Evolutionary conservation across 2,329 filamentous ascomycete species (phyloP).

Genomic region (Microthyrium microscopicum): DNA sequence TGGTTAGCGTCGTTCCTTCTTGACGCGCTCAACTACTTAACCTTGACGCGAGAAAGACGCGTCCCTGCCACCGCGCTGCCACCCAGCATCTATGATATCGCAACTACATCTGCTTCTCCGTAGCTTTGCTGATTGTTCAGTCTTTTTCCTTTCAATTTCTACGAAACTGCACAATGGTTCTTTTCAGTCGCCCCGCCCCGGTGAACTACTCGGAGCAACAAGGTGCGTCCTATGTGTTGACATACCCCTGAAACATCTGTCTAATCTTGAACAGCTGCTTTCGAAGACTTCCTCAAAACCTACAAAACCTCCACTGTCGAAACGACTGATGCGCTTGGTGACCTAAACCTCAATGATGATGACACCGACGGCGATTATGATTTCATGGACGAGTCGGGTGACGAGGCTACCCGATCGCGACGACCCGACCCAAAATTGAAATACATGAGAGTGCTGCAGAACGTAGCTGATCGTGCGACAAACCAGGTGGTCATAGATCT

Average conservation of each 20-base stretch:
- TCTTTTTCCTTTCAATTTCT: no score
- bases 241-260: constrained; percentile 13
- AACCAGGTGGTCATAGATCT: constrained; percentile 74
- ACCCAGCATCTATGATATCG: no score
- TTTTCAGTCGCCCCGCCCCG: constrained; percentile 59
- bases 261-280: constrained; percentile 42
- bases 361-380: constrained; percentile 81
- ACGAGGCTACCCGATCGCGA: constrained; percentile 32
- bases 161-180: constrained; percentile 75
- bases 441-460: constrained; percentile 75
- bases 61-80: no score
- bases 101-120: no score
- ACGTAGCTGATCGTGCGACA: constrained; percentile 63
- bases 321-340: constrained; percentile 66
- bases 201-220: constrained; percentile 84
- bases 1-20: no score
- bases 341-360: constrained; percentile 75
- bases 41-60: no score
- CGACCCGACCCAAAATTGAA: constrained; percentile 52
- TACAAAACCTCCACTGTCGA: constrained; percentile 69
- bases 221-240: constrained; percentile 33
- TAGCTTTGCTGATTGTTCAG: no score
- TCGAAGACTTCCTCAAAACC: constrained; percentile 71
- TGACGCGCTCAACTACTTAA: no score
- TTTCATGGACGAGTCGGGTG: constrained; percentile 71